Base-by-base conservation (phyloP, 768 basidiomycete genomes). In the Trametes villosa region DNA sequence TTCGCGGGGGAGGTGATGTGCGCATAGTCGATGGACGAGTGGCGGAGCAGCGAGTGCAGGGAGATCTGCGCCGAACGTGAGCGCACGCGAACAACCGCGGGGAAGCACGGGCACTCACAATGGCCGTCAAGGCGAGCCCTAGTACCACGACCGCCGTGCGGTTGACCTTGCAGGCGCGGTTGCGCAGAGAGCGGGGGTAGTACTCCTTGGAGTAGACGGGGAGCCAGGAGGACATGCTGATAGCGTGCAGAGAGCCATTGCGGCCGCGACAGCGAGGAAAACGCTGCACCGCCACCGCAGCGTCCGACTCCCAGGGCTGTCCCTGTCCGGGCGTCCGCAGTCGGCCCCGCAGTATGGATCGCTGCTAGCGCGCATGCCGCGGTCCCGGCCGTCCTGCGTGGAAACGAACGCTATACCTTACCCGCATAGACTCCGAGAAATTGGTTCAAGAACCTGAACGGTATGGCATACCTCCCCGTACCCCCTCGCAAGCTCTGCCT, bases 211-310 rank as follows among this genome's bases (percentile, higher is more conserved):
- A 20, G 48, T 57, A 36, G 56, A 49, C 17, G 33, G 56, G 56
- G 33, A 57, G 36, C 56, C 56, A 57, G 47, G 56, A 49, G n/a
- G 47, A 49, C 56, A 57, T 57, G 33, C n/a, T 30, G 56, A 24
- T 47, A 18, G 56, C 47, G 38, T 42, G 38, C n/a, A 20, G 47
- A 31, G 46, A 38, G 46, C 22, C 24, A 18, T 26, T 6, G 49
- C 24, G 5, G 36, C 6, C 11, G 55, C 36, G n/a, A 29, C 24
- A 40, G n/a, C n/a, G 45, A 38, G 26, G 33, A 33, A 33, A 52
- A 30, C 12, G 26, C 22, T 26, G 30, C 48, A 49, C 31, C 18
- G 30, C 31, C 48, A 33, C 48, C 44, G 44, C 44, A 24, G 44
- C 44, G 24, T 45, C 36, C 36, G 18, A 38, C 36, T 38, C 36